Evolutionary conservation across 2,329 filamentous ascomycete genomes (phyloP).

Genomic region (Fusarium gaditjirri): DNA sequence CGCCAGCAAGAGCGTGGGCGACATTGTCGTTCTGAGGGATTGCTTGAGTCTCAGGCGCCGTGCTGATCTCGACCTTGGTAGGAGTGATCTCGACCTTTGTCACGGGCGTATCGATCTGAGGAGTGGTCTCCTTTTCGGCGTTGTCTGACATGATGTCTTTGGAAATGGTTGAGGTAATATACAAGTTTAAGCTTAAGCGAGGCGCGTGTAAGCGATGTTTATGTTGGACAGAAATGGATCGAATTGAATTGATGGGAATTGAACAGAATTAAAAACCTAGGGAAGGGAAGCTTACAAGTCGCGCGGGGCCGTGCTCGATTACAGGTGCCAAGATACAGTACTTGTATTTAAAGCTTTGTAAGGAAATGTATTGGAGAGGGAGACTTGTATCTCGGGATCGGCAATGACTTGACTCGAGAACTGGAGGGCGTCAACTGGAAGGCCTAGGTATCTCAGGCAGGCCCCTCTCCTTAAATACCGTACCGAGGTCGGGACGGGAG

Average conservation of each 20-base stretch:
- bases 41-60: slow-evolving; percentile 60
- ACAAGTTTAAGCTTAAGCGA: slow-evolving; percentile 23
- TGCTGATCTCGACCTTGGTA: slow-evolving; percentile 31
- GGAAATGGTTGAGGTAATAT: neutral
- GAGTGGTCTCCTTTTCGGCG: slow-evolving; percentile 34
- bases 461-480: slow-evolving; percentile 27
- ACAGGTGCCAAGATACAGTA: slow-evolving; percentile 13
- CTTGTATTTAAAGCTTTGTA: slow-evolving; percentile 1
- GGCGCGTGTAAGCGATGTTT: slow-evolving; percentile 3
- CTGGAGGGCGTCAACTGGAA: neutral
- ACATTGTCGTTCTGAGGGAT: slow-evolving; percentile 95
- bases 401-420: slow-evolving; percentile 25
- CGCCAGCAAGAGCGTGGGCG: slow-evolving; percentile 91
- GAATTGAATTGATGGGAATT: slow-evolving; percentile 18
- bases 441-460: neutral
- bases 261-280: slow-evolving; percentile 25
- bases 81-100: slow-evolving; percentile 37
- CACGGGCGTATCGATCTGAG: slow-evolving; percentile 30
- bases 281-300: slow-evolving; percentile 17
- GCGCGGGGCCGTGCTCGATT: slow-evolving; percentile 34
- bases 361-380: slow-evolving; percentile 2
- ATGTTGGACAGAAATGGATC: neutral
- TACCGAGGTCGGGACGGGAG: slow-evolving; percentile 39
- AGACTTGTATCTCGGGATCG: slow-evolving; percentile 24
- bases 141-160: slow-evolving; percentile 36